Evolutionary conservation across 2,329 filamentous ascomycete species (phyloP), one percentile per base, ranked within the genome.

Genomic region (Colletotrichum costaricense): DNA sequence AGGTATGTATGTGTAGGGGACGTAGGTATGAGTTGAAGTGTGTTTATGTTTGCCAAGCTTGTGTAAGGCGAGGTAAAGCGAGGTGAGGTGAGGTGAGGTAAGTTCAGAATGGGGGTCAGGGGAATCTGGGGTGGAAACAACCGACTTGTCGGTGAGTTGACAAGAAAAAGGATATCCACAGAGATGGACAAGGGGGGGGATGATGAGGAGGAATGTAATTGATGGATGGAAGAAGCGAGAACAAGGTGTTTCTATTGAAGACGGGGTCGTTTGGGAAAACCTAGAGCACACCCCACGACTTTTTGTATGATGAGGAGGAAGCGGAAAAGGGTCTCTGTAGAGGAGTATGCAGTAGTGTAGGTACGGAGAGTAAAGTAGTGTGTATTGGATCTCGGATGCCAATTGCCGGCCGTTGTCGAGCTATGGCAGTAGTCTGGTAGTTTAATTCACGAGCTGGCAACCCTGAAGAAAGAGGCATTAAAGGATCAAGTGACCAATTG

Each of bases 271-370:
- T 14, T 52, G 60, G 19, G 35, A 24, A 28, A 16, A 38, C 49
- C 42, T 42, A n/a, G 42, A 49, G 42, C 42, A 46, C 16, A 8
- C 19, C 42, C 64, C 64, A 54, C 12, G 69, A 72, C 66, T 69
- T 72, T 68, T 67, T 72, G 49, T 72, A 63, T 12, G 52, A 54
- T n/a, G 60, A 19, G 42, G 59, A 63, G 38, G 42, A 26, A 26
- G 26, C 1, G 26, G 38, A 24, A 33, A 46, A 52, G 28, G 42
- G 54, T 30, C 42, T 46, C 16, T 46, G 24, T 38, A 5, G 28
- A 60, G 9, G 19, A 28, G 28, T 26, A 26, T 26, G 26, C 26
- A 26, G 26, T 26, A 30, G 30, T 30, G 30, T 30, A 30, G 30
- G 30, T 9, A 30, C 30, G 30, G 30, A 30, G 30, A 30, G 33